These are phyloP conservation scores for Zymoseptoria pseudotritici DNA, from an alignment of 2,329 filamentous ascomycete species.

Conservation along the genomic window DNA sequence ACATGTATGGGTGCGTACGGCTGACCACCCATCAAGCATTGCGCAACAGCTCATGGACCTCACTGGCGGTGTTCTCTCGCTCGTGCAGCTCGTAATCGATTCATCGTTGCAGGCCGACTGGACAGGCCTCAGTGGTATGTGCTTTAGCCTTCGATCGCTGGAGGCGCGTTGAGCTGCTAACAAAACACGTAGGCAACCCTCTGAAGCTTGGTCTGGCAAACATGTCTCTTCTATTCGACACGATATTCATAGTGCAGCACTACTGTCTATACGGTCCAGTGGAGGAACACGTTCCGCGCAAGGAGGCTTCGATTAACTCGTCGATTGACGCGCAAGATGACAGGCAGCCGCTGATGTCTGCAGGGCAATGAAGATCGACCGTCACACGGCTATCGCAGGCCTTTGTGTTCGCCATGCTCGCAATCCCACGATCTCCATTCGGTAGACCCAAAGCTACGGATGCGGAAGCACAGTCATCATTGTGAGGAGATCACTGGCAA, in stretches of 20 bases:
- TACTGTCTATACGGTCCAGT: slow-evolving; percentile 62
- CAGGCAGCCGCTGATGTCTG: not conserved
- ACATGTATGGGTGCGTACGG: slow-evolving; percentile 5
- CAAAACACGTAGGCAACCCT: not conserved
- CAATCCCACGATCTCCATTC: not conserved
- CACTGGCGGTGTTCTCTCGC: slow-evolving; percentile 69
- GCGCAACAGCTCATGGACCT: slow-evolving; percentile 77
- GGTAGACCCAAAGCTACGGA: not conserved
- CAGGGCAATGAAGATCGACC: not conserved
- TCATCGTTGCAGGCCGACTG: slow-evolving; percentile 78
- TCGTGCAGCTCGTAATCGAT: slow-evolving; percentile 76
- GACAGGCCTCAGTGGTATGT: slow-evolving; percentile 80
- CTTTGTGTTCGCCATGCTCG: not conserved
- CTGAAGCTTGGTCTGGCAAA: slow-evolving; percentile 47
- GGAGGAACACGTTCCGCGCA: slow-evolving; percentile 9
- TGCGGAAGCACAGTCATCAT: not conserved
- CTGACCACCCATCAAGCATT: slow-evolving; percentile 47
- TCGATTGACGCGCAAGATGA: not conserved
- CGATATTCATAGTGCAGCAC: slow-evolving; percentile 82
- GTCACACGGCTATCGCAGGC: not conserved
- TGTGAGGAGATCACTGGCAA: not conserved
- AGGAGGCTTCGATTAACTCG: not conserved
- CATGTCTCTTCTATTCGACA: slow-evolving; percentile 76
- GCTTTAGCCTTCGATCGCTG: slow-evolving; percentile 35
- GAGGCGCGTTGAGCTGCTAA: not conserved